phyloP scores from a whole-genome alignment of 2,329 filamentous ascomycete genomes.

The Calonectria pteridis region DNA sequence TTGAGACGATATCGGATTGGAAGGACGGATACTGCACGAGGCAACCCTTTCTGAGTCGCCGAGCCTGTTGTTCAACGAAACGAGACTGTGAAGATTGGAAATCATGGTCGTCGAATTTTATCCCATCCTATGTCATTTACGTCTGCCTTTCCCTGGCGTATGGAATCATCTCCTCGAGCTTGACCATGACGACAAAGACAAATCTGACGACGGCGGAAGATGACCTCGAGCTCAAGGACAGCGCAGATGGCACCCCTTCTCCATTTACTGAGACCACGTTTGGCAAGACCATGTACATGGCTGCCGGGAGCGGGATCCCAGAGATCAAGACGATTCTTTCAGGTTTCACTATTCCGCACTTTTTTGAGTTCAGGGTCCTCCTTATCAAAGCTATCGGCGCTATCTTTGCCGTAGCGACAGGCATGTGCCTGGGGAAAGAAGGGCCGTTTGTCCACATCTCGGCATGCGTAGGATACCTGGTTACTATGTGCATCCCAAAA shows the following conservation, averaged over 20 bases:
- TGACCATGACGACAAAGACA: slow-evolving; percentile 31
- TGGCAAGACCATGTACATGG: slow-evolving; percentile 34
- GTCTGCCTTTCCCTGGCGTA: slow-evolving; percentile 21
- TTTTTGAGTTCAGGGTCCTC: slow-evolving; percentile 31
- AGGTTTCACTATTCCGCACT: slow-evolving; percentile 26
- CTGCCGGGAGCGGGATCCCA: slow-evolving; percentile 31
- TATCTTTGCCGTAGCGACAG: slow-evolving; percentile 30
- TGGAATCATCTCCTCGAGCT: slow-evolving; percentile 22
- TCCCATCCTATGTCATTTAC: slow-evolving; percentile 25
- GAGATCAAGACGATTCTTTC: slow-evolving; percentile 34
- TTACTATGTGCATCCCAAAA: slow-evolving; percentile 22
- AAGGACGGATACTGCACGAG: slow-evolving; percentile 32
- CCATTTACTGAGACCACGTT: neutral
- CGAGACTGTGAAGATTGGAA: slow-evolving; percentile 10
- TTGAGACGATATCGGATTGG: slow-evolving; percentile 30
- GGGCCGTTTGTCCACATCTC: slow-evolving; percentile 34
- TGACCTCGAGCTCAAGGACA: neutral
- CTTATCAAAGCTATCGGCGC: slow-evolving; percentile 32
- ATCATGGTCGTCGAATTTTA: slow-evolving; percentile 23
- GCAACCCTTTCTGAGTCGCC: slow-evolving; percentile 7
- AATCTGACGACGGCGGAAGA: neutral
- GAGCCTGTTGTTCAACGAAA: slow-evolving; percentile 20
- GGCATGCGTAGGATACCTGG: slow-evolving; percentile 30
- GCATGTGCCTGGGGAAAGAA: slow-evolving; percentile 35
- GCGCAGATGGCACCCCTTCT: neutral